A percentile compares a stretch with the other conserved stretches of the same genome.
Conservation (phyloP, 768 basidiomycete genomes). For the Tricholoma sp. region DNA sequence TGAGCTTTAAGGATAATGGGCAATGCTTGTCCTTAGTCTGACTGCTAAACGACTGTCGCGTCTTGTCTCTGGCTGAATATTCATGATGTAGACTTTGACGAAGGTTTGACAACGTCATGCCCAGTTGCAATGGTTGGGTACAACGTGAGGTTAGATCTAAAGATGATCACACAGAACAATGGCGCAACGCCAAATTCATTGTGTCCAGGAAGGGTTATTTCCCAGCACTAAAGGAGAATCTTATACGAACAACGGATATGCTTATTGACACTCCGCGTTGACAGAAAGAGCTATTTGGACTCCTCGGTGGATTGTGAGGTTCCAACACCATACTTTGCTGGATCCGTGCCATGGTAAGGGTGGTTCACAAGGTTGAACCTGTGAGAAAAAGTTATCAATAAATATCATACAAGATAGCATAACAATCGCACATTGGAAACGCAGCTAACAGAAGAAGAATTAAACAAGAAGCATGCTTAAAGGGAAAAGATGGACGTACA, state of each 20-base stretch:
- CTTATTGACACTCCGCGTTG: not conserved
- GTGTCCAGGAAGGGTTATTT: no score
- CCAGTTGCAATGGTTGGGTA: no score
- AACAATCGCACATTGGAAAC: conserved; percentile 64
- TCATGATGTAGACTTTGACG: no score
- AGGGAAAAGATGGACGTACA: conserved; percentile 41
- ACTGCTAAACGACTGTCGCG: conserved; percentile 24
- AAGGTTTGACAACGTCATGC: no score
- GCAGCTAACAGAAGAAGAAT: conserved; percentile 36
- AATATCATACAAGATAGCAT: not conserved
- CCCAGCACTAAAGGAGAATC: not conserved
- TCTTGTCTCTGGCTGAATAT: conserved; percentile 25
- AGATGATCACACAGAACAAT: no score
- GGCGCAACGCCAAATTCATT: no score
- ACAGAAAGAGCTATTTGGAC: conserved; percentile 6
- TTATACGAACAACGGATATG: not conserved
- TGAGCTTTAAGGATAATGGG: no score
- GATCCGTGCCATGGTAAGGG: conserved; percentile 78
- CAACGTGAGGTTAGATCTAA: no score
- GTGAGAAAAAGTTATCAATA: conserved; percentile 9
- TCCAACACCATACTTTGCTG: conserved; percentile 66
- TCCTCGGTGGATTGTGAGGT: conserved; percentile 24
- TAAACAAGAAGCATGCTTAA: conserved; percentile 9
- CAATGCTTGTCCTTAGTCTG: no score
- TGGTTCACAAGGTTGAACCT: conserved; percentile 98